Conservation (phyloP, 2,329 filamentous ascomycete species). For the Alternaria longipes region DNA sequence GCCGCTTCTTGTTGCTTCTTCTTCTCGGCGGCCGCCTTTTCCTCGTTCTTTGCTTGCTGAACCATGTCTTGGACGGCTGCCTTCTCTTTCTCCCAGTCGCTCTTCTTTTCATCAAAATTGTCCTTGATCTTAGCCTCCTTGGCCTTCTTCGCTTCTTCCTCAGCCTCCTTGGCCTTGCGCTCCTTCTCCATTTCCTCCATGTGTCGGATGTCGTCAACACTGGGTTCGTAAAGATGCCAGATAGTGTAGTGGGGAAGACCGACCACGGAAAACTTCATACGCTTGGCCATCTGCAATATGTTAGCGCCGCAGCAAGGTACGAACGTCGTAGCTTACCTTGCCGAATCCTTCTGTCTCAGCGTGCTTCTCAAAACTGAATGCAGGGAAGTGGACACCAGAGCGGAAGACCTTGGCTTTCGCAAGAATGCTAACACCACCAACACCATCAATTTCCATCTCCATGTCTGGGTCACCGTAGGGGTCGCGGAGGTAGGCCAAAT, state of each 20-base stretch:
- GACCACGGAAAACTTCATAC: conserved; percentile 95
- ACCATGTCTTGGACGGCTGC: conserved; percentile 75
- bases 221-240: conserved; percentile 99
- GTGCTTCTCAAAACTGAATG: conserved; percentile 98
- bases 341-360: conserved; percentile 98
- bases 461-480: conserved; percentile 98
- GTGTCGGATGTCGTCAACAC: conserved; percentile 93
- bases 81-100: conserved; percentile 92
- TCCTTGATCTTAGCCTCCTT: conserved; percentile 81
- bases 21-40: conserved; percentile 52
- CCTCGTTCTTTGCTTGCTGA: conserved; percentile 62
- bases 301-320: conserved; percentile 32
- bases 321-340: conserved; percentile 70
- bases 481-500: conserved; percentile 94
- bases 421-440: conserved; percentile 95
- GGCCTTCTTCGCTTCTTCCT: conserved; percentile 78
- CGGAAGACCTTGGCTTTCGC: conserved; percentile 96
- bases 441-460: conserved; percentile 99
- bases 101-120: conserved; percentile 77
- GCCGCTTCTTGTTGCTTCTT: conserved; percentile 64
- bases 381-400: conserved; percentile 94
- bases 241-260: conserved; percentile 97
- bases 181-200: conserved; percentile 99
- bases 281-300: conserved; percentile 82
- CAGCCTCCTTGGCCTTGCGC: conserved; percentile 78